Evolutionary conservation across 805 yeast species (phyloP), one percentile per base, ranked within the genome.

Genomic region (Wickerhamiella hasegawae): DNA sequence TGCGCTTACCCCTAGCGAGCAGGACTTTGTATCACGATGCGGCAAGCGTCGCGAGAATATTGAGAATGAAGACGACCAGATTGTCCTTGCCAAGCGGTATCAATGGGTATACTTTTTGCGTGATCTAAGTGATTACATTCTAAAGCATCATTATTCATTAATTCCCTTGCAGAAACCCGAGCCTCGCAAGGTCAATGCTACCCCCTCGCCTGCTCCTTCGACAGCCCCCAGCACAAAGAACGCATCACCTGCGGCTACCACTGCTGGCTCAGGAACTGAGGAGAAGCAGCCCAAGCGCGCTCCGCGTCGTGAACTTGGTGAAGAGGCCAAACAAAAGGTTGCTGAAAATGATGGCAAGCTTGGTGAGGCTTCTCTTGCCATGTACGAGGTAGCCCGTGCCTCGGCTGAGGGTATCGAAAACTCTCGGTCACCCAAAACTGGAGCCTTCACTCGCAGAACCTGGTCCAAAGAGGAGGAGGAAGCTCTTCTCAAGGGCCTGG

Each of bases 381-480:
- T 46, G 4, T 52, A 51, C 31, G 46, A 48, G 22, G 51, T 53
- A 3, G 54, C 54, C 1, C 38, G 44, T 11, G 31, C 34, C 23
- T 34, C 41, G 10, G 43, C 48, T 4, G 49, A 45, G 16, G 51
- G 50, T 10, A 36, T 45, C 2, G 49, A 44, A 15, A 40, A 39
- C 9, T 24, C 41, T 4, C 42, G 53, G 3, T 48, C 47, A 4
- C 35, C 40, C 14, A 31, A 38, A 8, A 27, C 29, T 10, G 35
- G 45, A 1, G 42, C 43, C 1, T 34, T 45, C 41, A 40, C 64
- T 33, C 59, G 94, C 41, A 60, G 90, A 34, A 69, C 78, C 3
- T 90, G 98, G 98, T 72, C 92, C 0, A 62, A 71, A 39, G 85
- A 76, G 25, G 98, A 90, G 54, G 97, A 90, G 50, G 72, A 68